Conservation (phyloP, 129 eudicot genomes). For the Saussurea involucrata region DNA sequence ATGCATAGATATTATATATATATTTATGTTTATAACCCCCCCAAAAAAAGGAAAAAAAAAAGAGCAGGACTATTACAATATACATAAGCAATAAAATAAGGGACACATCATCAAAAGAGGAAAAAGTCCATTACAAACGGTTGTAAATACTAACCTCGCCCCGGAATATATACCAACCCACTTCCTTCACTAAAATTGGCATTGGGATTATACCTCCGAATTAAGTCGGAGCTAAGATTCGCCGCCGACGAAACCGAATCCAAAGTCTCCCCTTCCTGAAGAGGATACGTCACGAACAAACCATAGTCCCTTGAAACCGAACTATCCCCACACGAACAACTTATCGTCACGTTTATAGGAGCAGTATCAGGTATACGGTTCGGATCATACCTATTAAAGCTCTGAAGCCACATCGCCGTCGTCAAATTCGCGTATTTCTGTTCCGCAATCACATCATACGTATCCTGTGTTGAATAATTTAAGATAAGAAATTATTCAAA, state of each 20-base stretch:
- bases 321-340: constrained; percentile 79
- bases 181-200: constrained; percentile 40
- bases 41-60: too few relatives aligned
- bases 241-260: constrained; percentile 31
- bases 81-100: background rate
- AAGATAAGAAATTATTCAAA: too few relatives aligned
- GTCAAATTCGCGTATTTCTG: constrained; percentile 63
- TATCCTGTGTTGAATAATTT: too few relatives aligned
- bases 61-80: background rate
- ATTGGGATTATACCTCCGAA: constrained; percentile 54
- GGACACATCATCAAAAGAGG: background rate
- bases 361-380: constrained; percentile 46
- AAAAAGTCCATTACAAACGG: background rate
- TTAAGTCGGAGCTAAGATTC: constrained; percentile 43
- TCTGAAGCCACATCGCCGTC: constrained; percentile 29
- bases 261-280: constrained; percentile 50
- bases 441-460: constrained; percentile 38
- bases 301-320: constrained; percentile 58
- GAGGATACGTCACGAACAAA: constrained; percentile 77
- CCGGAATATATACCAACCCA: constrained; percentile 64
- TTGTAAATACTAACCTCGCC: constrained; percentile 46
- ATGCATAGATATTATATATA: too few relatives aligned
- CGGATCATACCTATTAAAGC: constrained; percentile 35
- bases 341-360: constrained; percentile 51
- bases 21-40: background rate